Evolutionary conservation across 2,329 filamentous ascomycete species (phyloP), one percentile per base, ranked within the genome.

Genomic region (Alternaria sp.): DNA sequence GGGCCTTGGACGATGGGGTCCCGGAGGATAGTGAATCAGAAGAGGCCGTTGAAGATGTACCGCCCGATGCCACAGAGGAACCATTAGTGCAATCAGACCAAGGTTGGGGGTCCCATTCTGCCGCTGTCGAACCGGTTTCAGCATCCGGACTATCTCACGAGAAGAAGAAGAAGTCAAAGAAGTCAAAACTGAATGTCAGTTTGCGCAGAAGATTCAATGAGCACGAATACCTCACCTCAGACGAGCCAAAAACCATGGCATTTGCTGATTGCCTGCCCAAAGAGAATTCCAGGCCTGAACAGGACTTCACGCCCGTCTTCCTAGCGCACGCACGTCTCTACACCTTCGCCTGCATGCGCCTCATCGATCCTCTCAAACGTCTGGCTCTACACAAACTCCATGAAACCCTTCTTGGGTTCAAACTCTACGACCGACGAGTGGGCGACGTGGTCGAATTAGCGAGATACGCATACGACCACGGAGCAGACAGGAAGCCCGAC

Each of bases 301-400:
- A 69, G 41, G 29, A 70, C 23, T 73, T 70, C 39, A 63, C 63
- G 0, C 60, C 63, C 0, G 51, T 72, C 1, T 64, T 76, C 17
- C 63, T 75, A 2, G 73, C 70, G 8, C 70, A 76, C 39, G 71
- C 72, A 17, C 66, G 66, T 3, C 61, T 76, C 1, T 76, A 76
- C 45, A 64, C 56, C 0, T 67, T 77, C 48, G 68, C 72, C 0
- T 57, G 66, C 10, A 51, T 69, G 54, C 62, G 58, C 10, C 59
- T 73, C 28, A 61, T 74, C 4, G 29, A 52, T 3, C 64, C 68
- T 23, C 68, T 76, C 1, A 69, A 62, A 40, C 55, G 54, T 1
- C 60, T 74, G 4, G 55, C 63, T 1, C 57, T 76, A 2, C 14
- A 70, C n/a, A 75, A 72, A 41, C 57, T 75, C n/a, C 69, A 75